Percentiles rank a stretch among this genome's conserved stretches.
Conservation (phyloP, 495 filamentous ascomycete genomes). For the Podospora fimiseda region DNA sequence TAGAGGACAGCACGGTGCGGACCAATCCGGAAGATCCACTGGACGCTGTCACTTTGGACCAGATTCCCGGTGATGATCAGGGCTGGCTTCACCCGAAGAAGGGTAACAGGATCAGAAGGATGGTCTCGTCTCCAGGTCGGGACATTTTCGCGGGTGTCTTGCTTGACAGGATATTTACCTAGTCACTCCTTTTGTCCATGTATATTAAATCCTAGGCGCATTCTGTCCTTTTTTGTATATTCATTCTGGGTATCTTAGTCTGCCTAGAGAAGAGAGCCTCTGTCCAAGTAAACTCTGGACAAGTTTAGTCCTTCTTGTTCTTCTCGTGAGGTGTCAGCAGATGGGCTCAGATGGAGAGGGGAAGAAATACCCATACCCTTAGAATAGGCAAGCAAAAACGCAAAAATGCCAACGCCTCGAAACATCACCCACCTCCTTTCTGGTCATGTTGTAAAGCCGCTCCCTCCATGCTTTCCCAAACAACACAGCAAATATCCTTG, state of each 20-base stretch:
- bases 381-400: background rate
- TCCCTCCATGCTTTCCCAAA: no score
- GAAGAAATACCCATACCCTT: background rate
- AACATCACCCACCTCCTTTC: background rate
- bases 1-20: conserved; percentile 42
- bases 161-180: conserved; percentile 43
- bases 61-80: conserved; percentile 53
- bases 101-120: conserved; percentile 73
- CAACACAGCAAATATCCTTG: no score
- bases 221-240: background rate
- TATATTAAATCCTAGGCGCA: background rate
- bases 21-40: conserved; percentile 26
- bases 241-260: conserved; percentile 18
- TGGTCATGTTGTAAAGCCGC: no score
- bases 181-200: conserved; percentile 14
- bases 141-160: conserved; percentile 44
- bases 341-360: background rate
- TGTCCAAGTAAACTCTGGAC: no score
- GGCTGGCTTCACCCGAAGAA: conserved; percentile 63
- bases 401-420: conserved; percentile 5
- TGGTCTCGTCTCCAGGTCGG: conserved; percentile 53
- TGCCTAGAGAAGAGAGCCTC: no score
- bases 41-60: conserved; percentile 29
- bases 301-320: background rate
- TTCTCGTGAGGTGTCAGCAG: conserved; percentile 16